Evolutionary conservation across 2,329 filamentous ascomycete species (phyloP).

Genomic region (Grosmannia huntii): DNA sequence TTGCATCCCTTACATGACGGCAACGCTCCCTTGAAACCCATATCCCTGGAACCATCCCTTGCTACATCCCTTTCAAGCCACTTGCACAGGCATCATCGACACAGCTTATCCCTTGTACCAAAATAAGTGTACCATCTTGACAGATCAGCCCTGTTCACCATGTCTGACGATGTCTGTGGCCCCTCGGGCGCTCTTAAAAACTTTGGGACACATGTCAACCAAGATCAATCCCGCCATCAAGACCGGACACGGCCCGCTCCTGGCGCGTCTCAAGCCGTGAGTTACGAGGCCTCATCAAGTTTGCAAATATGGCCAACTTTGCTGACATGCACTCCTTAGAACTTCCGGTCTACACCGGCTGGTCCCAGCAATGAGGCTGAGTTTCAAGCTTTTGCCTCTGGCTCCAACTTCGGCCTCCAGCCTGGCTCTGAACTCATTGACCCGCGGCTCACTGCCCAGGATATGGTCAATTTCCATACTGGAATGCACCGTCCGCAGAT

Average conservation of each 20-base stretch:
- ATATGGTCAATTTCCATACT: background rate
- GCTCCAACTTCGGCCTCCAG: background rate
- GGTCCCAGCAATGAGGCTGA: slow-evolving; percentile 7
- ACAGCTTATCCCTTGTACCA: background rate
- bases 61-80: too few species aligned
- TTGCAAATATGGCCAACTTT: background rate
- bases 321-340: background rate
- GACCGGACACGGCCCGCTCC: slow-evolving; percentile 38
- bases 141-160: slow-evolving; percentile 13
- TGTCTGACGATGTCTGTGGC: slow-evolving; percentile 46
- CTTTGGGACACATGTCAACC: slow-evolving; percentile 55
- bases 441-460: background rate
- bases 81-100: background rate
- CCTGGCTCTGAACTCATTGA: background rate
- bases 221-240: slow-evolving; percentile 60
- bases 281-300: slow-evolving; percentile 2
- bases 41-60: background rate
- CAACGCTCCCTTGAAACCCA: background rate
- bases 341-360: slow-evolving; percentile 10
- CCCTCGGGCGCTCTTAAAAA: slow-evolving; percentile 58
- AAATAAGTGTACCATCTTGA: background rate
- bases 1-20: too few species aligned
- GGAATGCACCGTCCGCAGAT: background rate
- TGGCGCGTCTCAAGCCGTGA: background rate
- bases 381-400: slow-evolving; percentile 8